phyloP scores from a whole-genome alignment of 1,284 basidiomycete genomes.

The Amylostereum chailletii region DNA sequence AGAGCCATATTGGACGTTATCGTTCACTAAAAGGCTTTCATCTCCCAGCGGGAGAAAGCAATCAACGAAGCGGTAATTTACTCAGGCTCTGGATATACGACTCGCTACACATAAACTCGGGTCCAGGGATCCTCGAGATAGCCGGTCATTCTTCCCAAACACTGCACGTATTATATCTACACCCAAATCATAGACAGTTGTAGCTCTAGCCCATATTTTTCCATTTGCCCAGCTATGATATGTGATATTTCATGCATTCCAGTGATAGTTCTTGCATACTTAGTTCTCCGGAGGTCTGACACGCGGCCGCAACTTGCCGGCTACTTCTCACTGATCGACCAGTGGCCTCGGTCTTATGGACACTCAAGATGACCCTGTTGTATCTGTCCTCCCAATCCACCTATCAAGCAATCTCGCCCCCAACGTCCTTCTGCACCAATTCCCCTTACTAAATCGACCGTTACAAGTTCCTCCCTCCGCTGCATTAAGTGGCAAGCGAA shows the following conservation, averaged over 20 bases:
- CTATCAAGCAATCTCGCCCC: slow-evolving; percentile 52
- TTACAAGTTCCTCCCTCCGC: slow-evolving; percentile 71
- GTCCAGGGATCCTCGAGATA: too few species aligned
- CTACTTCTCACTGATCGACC: neutral
- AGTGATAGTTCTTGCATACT: too few species aligned
- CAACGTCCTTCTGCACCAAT: slow-evolving; percentile 69
- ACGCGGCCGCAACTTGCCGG: too few species aligned
- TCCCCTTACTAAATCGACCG: slow-evolving; percentile 63
- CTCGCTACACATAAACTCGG: too few species aligned
- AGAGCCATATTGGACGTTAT: slow-evolving; percentile 9
- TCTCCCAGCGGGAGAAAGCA: neutral
- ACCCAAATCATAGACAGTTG: neutral
- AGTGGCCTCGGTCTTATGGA: slow-evolving; percentile 24
- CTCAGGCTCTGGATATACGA: too few species aligned
- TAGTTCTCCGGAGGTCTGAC: too few species aligned
- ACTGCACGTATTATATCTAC: too few species aligned
- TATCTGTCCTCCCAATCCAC: slow-evolving; percentile 61
- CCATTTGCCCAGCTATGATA: neutral
- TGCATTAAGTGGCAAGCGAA: slow-evolving; percentile 59
- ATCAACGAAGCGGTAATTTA: too few species aligned
- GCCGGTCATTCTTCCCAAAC: too few species aligned
- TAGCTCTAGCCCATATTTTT: neutral
- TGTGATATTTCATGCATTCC: too few species aligned
- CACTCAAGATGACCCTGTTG: slow-evolving; percentile 46
- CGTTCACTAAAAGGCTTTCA: slow-evolving; percentile 1